Conservation (phyloP, 148 eudicot genomes). For the Spergularia marina region DNA sequence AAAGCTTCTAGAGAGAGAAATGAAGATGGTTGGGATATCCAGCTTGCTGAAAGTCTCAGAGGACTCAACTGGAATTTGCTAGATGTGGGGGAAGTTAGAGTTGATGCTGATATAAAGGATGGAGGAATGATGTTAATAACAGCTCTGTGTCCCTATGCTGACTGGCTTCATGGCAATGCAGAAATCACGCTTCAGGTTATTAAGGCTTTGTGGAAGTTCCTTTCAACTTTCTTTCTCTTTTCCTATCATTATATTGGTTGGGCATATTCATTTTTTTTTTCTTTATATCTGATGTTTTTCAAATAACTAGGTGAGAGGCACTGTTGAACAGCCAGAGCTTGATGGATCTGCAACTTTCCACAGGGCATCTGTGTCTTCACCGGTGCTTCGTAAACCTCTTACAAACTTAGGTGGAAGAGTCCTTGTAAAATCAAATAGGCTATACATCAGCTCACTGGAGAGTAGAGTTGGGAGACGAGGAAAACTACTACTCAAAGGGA, state of each 20-base stretch:
- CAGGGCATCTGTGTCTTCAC: slow-evolving; percentile 96
- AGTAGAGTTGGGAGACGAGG: slow-evolving; percentile 96
- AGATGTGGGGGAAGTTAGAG: slow-evolving; percentile 97
- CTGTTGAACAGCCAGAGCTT: slow-evolving; percentile 96
- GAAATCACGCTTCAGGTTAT: slow-evolving; percentile 94
- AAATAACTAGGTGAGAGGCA: slow-evolving; percentile 82
- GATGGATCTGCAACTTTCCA: slow-evolving; percentile 97
- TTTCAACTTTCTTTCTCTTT: not conserved
- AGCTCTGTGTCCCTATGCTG: slow-evolving; percentile 91
- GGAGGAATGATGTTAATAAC: slow-evolving; percentile 98
- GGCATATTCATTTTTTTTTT: not conserved
- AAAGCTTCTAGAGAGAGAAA: slow-evolving; percentile 70
- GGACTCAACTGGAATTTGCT: slow-evolving; percentile 91
- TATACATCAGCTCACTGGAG: slow-evolving; percentile 80
- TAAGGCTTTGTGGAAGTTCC: slow-evolving; percentile 13
- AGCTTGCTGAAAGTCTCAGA: slow-evolving; percentile 84
- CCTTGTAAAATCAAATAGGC: slow-evolving; percentile 82
- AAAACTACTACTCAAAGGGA: slow-evolving; percentile 83
- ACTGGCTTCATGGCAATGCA: slow-evolving; percentile 96
- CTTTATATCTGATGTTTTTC: slow-evolving; percentile 23
- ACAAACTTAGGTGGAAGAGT: slow-evolving; percentile 91
- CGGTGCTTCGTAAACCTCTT: slow-evolving; percentile 87
- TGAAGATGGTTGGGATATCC: slow-evolving; percentile 90
- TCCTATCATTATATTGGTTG: not conserved
- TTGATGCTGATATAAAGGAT: slow-evolving; percentile 99